A percentile compares a stretch with the other conserved stretches of the same genome.
These are phyloP conservation scores for Royoungia palumana DNA, from an alignment of 768 basidiomycete species.

Conservation along the genomic window DNA sequence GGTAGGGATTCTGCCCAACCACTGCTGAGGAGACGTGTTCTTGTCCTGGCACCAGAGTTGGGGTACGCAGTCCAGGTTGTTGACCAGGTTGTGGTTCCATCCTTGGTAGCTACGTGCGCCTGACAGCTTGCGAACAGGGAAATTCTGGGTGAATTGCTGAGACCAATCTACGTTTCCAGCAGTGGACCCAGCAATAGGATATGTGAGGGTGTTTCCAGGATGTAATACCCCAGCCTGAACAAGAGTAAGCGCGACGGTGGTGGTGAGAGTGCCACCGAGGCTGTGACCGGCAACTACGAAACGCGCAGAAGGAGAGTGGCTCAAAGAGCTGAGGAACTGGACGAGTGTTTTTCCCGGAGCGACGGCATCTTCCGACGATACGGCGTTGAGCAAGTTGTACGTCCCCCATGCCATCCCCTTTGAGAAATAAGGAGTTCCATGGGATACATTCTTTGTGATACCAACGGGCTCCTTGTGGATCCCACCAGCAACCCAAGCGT, in stretches of 20 bases:
- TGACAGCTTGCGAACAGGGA: not conserved
- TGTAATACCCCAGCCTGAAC: not conserved
- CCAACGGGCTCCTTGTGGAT: not conserved
- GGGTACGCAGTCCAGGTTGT: slow-evolving; percentile 11
- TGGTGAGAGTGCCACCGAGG: slow-evolving; percentile 13
- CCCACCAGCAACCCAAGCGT: slow-evolving; percentile 4
- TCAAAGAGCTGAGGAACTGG: slow-evolving; percentile 3
- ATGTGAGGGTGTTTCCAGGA: not conserved
- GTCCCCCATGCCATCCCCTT: not conserved
- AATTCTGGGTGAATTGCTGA: slow-evolving; percentile 1
- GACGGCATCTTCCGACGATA: not conserved
- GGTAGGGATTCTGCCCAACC: slow-evolving; percentile 9
- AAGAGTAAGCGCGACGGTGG: slow-evolving; percentile 14
- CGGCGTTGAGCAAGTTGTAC: slow-evolving; percentile 2
- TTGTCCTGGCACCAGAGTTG: slow-evolving; percentile 6
- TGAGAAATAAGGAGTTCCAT: not conserved
- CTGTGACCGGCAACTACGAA: slow-evolving; percentile 11
- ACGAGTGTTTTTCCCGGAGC: slow-evolving; percentile 1
- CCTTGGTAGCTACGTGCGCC: not conserved
- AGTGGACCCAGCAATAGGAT: slow-evolving; percentile 1
- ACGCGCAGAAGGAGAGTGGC: not conserved
- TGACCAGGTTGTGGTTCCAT: slow-evolving; percentile 21
- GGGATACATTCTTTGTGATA: not conserved
- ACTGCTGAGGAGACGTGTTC: not conserved
- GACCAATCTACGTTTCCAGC: slow-evolving; percentile 5